These are phyloP conservation scores for Pythium chondricola DNA, from an alignment of 352 stramenopile species.

Conservation along the genomic window DNA sequence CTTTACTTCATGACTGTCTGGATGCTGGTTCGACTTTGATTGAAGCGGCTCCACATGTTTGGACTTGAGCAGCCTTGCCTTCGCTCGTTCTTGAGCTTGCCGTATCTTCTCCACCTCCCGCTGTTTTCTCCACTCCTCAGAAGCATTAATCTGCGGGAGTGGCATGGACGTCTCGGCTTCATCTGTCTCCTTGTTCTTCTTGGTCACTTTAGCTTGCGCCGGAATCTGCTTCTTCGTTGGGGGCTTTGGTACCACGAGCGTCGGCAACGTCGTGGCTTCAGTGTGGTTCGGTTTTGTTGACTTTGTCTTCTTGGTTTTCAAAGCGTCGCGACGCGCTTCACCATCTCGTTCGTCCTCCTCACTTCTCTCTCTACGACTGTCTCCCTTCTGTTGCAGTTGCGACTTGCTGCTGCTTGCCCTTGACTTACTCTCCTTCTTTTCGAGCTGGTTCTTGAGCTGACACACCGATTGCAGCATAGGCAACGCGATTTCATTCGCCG, in stretches of 20 bases:
- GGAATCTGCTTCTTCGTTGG: neutral
- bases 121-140: conserved; percentile 26
- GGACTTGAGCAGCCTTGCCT: conserved; percentile 32
- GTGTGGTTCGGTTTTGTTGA: neutral
- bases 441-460: conserved; percentile 3
- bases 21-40: conserved; percentile 11
- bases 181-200: conserved; percentile 2
- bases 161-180: conserved; percentile 8
- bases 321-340: neutral
- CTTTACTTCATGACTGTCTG: neutral
- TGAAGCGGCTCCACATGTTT: conserved; percentile 37
- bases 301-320: neutral
- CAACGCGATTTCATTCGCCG: conserved; percentile 23
- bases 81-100: conserved; percentile 53
- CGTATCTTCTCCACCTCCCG: conserved; percentile 34
- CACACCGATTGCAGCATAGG: conserved; percentile 16
- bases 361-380: neutral
- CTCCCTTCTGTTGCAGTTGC: neutral
- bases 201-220: neutral
- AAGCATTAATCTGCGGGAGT: conserved; percentile 22
- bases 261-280: neutral
- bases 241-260: neutral
- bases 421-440: conserved; percentile 1
- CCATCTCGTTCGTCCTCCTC: neutral
- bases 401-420: too few species aligned